These are phyloP conservation scores for Cladosporium sp. DNA, from an alignment of 2,329 filamentous ascomycete genomes.

Conservation along the genomic window DNA sequence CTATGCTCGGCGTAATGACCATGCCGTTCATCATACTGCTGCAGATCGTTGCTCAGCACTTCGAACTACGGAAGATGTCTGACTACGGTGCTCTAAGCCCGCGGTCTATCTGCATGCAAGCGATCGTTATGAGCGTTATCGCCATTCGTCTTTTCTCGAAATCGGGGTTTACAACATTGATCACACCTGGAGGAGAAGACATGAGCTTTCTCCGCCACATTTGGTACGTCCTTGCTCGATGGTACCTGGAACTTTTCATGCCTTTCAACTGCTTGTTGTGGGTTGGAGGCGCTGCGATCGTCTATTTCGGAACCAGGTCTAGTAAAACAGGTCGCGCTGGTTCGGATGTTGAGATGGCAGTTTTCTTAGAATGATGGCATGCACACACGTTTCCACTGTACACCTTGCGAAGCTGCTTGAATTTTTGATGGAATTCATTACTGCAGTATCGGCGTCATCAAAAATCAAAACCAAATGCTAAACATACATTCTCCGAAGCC, in stretches of 20 bases:
- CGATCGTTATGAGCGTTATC: neutral
- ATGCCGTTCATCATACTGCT: neutral
- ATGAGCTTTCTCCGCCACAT: neutral
- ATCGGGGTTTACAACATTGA: neutral
- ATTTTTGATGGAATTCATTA: no score
- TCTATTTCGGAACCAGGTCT: neutral
- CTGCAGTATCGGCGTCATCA: no score
- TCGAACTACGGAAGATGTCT: neutral
- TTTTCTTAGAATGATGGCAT: neutral
- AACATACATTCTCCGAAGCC: no score
- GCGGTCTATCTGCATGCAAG: neutral
- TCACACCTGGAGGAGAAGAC: neutral
- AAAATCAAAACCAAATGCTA: no score
- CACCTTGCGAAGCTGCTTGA: no score
- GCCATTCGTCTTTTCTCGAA: neutral
- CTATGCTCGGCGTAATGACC: neutral
- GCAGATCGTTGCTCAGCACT: neutral
- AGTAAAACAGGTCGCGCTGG: neutral
- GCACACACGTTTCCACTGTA: no score
- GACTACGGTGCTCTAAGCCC: neutral
- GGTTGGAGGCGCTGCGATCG: neutral
- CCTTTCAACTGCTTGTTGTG: neutral
- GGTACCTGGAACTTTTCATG: neutral
- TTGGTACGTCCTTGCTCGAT: no score
- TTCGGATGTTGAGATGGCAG: neutral